Evolutionary conservation across 352 stramenopile species (phyloP), one percentile per base, ranked within the genome.

Genomic region (Phytophthora constricta): DNA sequence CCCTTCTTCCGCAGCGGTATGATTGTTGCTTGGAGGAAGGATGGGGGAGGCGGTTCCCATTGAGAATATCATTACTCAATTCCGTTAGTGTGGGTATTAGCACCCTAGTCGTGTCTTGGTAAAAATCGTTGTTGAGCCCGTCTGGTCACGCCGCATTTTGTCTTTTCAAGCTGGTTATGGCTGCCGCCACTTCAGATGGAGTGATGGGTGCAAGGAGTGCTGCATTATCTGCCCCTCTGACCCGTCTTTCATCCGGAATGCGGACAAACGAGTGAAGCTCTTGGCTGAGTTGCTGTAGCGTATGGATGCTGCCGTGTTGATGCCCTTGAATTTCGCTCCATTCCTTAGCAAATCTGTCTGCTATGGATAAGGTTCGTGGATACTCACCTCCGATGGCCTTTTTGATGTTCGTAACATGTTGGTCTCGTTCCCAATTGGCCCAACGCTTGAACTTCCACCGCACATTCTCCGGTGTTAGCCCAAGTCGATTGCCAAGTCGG

Each of bases 111-210:
- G 2, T 2, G 5, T 49, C 51, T 22, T 31, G 8, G 22, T 49
- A 58, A 37, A 58, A 58, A 26, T 58, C 34, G 16, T 57, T 54
- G 5, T 54, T 54, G 4, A 27, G 13, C 14, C 47, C 47, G 27
- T 54, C 27, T 25, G 39, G n/a, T 3, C 49, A 28, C 2, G 8
- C 33, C 16, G 49, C 4, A 20, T 57, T 57, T 7, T 57, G 49
- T 3, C 49, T 28, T 7, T 57, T 4, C 17, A 57, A 19, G 5
- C 17, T 4, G 5, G 10, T 45, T 14, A 45, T 14, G 4, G 37
- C 37, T 20, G 10, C 37, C 17, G 9, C 10, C 16, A 45, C 10
- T 45, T 45, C 37, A 20, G 10, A 19, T 20, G 9, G 4, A 7
- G 5, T 45, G 17, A 45, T 20, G 10, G 10, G 11, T 14, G 9